phyloP scores from a whole-genome alignment of 345 rosid genomes.

The Bretschneidera sinensis region DNA sequence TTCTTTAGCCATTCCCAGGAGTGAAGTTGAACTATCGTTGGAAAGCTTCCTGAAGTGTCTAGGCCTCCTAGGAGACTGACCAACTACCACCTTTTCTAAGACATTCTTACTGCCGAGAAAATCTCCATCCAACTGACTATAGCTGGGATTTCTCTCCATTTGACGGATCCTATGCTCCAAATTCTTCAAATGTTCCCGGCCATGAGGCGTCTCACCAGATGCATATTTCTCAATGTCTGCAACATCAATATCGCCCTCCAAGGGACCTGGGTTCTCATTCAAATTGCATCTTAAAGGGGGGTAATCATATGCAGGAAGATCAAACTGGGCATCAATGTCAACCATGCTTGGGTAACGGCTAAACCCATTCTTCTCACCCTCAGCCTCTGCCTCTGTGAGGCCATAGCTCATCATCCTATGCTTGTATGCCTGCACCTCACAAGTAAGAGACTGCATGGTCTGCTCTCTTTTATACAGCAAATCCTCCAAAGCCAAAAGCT shows the following conservation, averaged over 20 bases:
- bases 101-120: conserved; percentile 39
- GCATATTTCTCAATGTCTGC: conserved; percentile 77
- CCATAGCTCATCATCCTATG: conserved; percentile 96
- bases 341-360: conserved; percentile 40
- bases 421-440: conserved; percentile 87
- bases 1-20: conserved; percentile 42
- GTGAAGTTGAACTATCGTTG: conserved; percentile 54
- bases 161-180: conserved; percentile 65
- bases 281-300: conserved; percentile 75
- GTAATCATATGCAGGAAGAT: conserved; percentile 52
- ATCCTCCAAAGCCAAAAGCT: conserved; percentile 67
- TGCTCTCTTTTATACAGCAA: conserved; percentile 88
- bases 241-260: conserved; percentile 52
- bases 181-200: conserved; percentile 48
- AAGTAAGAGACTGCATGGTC: conserved; percentile 65
- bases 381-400: conserved; percentile 65
- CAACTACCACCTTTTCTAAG: conserved; percentile 66
- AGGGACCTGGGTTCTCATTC: conserved; percentile 46
- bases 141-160: conserved; percentile 68
- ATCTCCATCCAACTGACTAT: conserved; percentile 44
- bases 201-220: conserved; percentile 55
- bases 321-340: conserved; percentile 42
- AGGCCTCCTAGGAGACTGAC: conserved; percentile 60
- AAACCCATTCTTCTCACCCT: conserved; percentile 39
- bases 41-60: conserved; percentile 55